Conservation (phyloP, 768 basidiomycete species). For the Exidia glandulosa region DNA sequence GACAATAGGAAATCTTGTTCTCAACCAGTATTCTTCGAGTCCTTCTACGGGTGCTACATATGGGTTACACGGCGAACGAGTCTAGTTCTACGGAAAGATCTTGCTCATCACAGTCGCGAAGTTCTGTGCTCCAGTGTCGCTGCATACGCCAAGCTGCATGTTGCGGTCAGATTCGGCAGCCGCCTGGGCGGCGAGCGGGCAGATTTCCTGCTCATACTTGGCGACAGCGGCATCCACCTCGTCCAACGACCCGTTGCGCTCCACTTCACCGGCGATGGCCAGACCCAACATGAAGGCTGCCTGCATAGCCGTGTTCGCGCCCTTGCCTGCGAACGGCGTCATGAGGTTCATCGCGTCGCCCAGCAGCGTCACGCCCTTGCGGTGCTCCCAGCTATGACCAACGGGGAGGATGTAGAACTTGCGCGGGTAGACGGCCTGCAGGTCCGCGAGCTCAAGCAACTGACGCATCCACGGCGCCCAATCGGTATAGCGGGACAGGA, state of each 20-base stretch:
- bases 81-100: no score
- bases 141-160: background rate
- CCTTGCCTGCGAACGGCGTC: background rate
- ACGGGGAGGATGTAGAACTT: background rate
- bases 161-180: background rate
- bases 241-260: background rate
- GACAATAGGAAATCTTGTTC: no score
- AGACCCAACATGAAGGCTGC: background rate
- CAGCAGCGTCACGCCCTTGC: no score
- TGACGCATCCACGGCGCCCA: background rate
- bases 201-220: background rate
- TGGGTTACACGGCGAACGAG: no score
- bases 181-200: background rate
- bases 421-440: background rate
- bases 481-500: background rate
- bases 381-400: background rate
- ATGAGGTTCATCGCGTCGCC: no score
- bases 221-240: background rate
- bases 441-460: background rate
- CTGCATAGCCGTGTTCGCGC: background rate
- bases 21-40: no score
- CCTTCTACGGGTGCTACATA: no score
- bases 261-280: background rate
- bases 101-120: no score
- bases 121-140: no score